Base-by-base conservation (phyloP, 2,329 filamentous ascomycete genomes). In the Talaromyces sp. region DNA sequence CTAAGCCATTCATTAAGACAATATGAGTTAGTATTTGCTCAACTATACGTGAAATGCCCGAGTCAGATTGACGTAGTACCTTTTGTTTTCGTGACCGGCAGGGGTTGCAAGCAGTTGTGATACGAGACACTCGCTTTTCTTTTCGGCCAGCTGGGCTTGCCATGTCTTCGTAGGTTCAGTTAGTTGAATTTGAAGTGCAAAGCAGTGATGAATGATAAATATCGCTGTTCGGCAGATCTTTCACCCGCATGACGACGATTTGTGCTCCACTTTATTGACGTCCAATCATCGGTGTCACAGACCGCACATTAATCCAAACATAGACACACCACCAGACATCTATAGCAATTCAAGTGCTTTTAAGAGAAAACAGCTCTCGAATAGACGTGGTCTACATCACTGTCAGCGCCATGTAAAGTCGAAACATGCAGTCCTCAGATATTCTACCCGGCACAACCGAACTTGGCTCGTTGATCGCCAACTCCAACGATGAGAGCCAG, bases 401-500 rank as follows among this genome's bases (percentile, higher is more conserved):
- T 36, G 8, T 67, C 54, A 50, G 51, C 62, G 62, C 18, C 54
- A 71, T 71, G 68, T 51, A 16, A 60, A 36, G 27, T 28, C 34
- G 61, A 64, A 12, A n/a, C 31, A 74, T 74, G 71, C 68, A 68
- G 52, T 67, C 67, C 18, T 67, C 68, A 12, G 69, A 72, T 60
- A 66, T 65, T 59, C 62, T 65, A 23, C 65, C 67, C 30, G 63
- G 65, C 44, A 70, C 72, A 9, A 72, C 74, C 50, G 76, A 79
- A 66, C 76, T 78, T 53, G 78, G 77, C 54, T 78, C 76, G 59
- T 67, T 79, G 58, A 78, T 73, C 31, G 75, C 77, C 23, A 73
- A 77, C 54, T 74, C 75, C 3, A 75, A 75, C 44, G 73, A 79
- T 44, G 77, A 80, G 63, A 82, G 80, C 57, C 76, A 82, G 59